phyloP scores from a whole-genome alignment of 2,329 filamentous ascomycete genomes.

The Lecanicillium sp. region DNA sequence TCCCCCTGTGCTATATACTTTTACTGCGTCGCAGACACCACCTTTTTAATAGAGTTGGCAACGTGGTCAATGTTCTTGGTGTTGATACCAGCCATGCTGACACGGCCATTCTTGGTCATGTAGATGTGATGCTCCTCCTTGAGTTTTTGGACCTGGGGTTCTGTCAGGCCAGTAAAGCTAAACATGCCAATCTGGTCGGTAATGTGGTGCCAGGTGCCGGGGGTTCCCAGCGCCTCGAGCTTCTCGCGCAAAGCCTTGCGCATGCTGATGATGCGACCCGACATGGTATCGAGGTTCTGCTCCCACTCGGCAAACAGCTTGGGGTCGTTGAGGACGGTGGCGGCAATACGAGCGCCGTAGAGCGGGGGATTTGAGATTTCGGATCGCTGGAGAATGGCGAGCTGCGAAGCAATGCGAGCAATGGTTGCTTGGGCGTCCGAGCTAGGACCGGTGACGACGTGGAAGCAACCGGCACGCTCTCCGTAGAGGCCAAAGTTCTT shows the following conservation, averaged over 20 bases:
- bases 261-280: constrained; percentile 91
- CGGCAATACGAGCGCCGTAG: constrained; percentile 86
- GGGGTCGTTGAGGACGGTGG: constrained; percentile 73
- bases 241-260: constrained; percentile 67
- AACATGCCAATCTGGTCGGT: constrained; percentile 99
- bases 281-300: constrained; percentile 86
- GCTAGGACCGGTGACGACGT: constrained; percentile 72
- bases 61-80: constrained; percentile 89
- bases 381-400: constrained; percentile 88
- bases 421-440: constrained; percentile 55
- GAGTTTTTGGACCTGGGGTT: constrained; percentile 64
- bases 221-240: constrained; percentile 77
- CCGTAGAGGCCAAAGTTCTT: constrained; percentile 98
- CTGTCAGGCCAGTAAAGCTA: constrained; percentile 76
- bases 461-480: constrained; percentile 92
- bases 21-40: constrained; percentile 41
- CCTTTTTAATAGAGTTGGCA: constrained; percentile 78
- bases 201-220: constrained; percentile 93
- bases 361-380: constrained; percentile 97
- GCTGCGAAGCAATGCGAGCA: constrained; percentile 69
- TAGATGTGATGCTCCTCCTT: constrained; percentile 68
- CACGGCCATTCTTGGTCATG: constrained; percentile 96
- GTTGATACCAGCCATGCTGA: constrained; percentile 98
- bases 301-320: constrained; percentile 86
- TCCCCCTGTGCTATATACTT: no score